Percentiles rank a stretch among this genome's conserved stretches.
Conservation (phyloP, 768 basidiomycete genomes). For the Rhodotorula babjevae region DNA sequence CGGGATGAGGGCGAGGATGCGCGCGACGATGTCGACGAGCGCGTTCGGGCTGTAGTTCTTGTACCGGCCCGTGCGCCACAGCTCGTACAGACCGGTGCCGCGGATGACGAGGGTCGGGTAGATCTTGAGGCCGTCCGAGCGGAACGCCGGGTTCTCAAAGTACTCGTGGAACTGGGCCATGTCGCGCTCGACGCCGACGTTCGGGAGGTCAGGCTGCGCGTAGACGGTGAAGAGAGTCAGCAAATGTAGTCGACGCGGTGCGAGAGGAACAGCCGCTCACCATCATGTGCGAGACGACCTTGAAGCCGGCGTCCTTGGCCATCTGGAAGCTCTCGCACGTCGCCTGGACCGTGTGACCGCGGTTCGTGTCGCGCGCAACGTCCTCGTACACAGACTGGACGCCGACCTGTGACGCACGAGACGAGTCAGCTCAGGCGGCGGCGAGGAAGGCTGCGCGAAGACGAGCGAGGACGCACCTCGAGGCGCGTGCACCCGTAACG, state of each 20-base stretch:
- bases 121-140: conserved; percentile 95
- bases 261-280: conserved; percentile 7
- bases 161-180: conserved; percentile 99
- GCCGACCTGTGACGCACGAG: conserved; percentile 56
- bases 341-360: conserved; percentile 95
- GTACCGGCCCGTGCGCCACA: conserved; percentile 44
- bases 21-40: conserved; percentile 90
- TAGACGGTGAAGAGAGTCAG: background rate
- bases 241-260: background rate
- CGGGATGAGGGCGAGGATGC: conserved; percentile 91
- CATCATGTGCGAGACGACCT: conserved; percentile 99
- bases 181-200: conserved; percentile 94
- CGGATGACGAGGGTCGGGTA: conserved; percentile 98
- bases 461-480: conserved; percentile 50
- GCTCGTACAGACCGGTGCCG: conserved; percentile 69
- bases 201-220: conserved; percentile 79
- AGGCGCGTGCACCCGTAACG: conserved; percentile 97
- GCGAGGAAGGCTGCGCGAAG: background rate
- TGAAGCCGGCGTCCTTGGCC: conserved; percentile 98
- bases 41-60: conserved; percentile 99
- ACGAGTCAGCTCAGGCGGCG: background rate
- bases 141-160: conserved; percentile 96
- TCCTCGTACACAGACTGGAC: conserved; percentile 99
- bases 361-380: conserved; percentile 96
- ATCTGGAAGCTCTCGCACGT: conserved; percentile 96